phyloP scores from a whole-genome alignment of 2,329 filamentous ascomycete genomes.

The Ophiosphaerella narmari region DNA sequence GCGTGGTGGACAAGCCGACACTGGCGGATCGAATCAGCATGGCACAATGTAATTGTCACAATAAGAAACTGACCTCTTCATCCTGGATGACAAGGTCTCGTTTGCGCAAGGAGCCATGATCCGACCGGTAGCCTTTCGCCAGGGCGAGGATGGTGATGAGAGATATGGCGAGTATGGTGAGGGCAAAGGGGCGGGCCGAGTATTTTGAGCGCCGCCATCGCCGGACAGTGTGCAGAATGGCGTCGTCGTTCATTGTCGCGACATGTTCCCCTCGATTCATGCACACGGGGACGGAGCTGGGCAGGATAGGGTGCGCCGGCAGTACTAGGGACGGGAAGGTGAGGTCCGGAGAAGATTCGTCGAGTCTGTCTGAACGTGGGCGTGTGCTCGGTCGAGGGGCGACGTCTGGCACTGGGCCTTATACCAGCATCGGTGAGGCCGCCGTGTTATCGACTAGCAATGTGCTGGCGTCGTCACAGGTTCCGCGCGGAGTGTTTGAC shows the following conservation, averaged over 20 bases:
- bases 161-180: conserved; percentile 39
- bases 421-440: too few species aligned
- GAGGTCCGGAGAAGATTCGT: not conserved
- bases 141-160: conserved; percentile 36
- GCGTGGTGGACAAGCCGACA: conserved; percentile 81
- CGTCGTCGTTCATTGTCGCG: conserved; percentile 30
- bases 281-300: conserved; percentile 2
- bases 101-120: conserved; percentile 11
- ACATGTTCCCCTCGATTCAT: conserved; percentile 16
- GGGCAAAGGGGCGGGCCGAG: conserved; percentile 45
- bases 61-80: conserved; percentile 39
- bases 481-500: conserved; percentile 25
- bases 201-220: conserved; percentile 37
- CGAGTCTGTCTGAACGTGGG: not conserved
- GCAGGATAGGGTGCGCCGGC: conserved; percentile 10
- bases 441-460: not conserved
- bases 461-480: conserved; percentile 14
- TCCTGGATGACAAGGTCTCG: conserved; percentile 33
- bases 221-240: conserved; percentile 22
- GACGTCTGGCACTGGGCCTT: not conserved
- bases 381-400: not conserved
- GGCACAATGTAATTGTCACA: not conserved
- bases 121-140: conserved; percentile 20
- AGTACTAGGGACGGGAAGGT: not conserved
- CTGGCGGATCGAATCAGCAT: conserved; percentile 43